Base-by-base conservation (phyloP, 768 basidiomycete species). In the Kwoniella sp. region DNA sequence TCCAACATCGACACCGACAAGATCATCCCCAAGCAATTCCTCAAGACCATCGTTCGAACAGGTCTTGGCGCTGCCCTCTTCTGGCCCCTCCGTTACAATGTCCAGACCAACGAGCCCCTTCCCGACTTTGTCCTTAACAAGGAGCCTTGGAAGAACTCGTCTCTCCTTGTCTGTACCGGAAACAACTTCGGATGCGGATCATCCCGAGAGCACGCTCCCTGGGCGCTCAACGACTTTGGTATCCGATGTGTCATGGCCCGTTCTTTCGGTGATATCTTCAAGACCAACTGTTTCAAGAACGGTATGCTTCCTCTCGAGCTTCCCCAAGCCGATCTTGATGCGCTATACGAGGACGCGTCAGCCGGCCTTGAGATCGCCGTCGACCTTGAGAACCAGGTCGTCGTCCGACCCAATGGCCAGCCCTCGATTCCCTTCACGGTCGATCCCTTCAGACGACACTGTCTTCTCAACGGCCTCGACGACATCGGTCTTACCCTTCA, bases 401-500 rank as follows among this genome's bases (percentile, higher is more conserved):
- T 94, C 64, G 84, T 88, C 63, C 76, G 82, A 50, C 76, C 80
- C 21, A 89, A 88, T 74, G 88, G 90, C 56, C 85, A 90, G 55
- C 72, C 72, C 73, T 78, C 88, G 21, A 87, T 96, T 67, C 60
- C 84, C 46, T 99, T 99, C 82, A 83, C 84, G 40, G 87, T 88
- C 53, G 96, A 99, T 80, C 82, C 88, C 0, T 99, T 98, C 89
- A 85, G 94, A 67, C 84, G 91, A 59, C 91, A 95, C 77, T 94
- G 96, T 79, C 82, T 99, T 79, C 79, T 99, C 81, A 93, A 99
- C 74, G 96, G 96, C 30, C 82, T 98, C 68, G 96, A 99, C 79
- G 96, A 97, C 75, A 95, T 99, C 67, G 93, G 89, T 47, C 83
- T 99, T 80, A 99, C 96, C 48, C 83, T 99, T 83, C 88, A 91